Base-by-base conservation (phyloP, 345 rosid genomes). In the Heritiera littoralis region DNA sequence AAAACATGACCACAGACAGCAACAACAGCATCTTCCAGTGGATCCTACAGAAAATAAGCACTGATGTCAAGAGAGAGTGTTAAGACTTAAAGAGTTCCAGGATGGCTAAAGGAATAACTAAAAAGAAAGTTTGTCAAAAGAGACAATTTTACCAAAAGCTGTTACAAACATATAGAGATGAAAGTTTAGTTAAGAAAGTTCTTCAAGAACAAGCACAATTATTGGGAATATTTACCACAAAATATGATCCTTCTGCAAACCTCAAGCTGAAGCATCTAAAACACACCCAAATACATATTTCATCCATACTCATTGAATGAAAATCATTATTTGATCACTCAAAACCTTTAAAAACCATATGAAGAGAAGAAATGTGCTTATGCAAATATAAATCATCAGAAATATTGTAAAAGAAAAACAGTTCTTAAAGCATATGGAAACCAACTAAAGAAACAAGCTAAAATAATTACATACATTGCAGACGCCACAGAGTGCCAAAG, bases 11-110 rank as follows among this genome's bases (percentile, higher is more conserved):
- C 90, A 80, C 99, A 95, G 48, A 83, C 81, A 20, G 98, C 86
- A 80, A 90, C 93, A 84, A 92, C 94, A 79, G 97, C 99, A 86
- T 90, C 99, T 86, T 95, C 99, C 48, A 98, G 99, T 45, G 97
- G 86, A 88, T 93, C 99, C 99, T 95, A 77, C 35, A 84, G 59
- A 77, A 66, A 74, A 41, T 46, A 52, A 72, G 71, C 52, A 60
- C 30, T 15, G 45, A 38, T 32, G 40, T 73, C 75, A 76, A 69
- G 54, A 32, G 54, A n/a, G 55, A 77, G 32, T 64, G 48, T 23
- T 46, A 43, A 32, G 28, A 23, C 20, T 45, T 68, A n/a, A n/a
- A 41, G n/a, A 58, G 68, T 43, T 75, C 41, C 13, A 75, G 35
- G 23, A 73, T 78, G 64, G 59, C 12, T 30, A 74, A 49, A 73